These are phyloP conservation scores for Daldinia bambusicola DNA, from an alignment of 495 filamentous ascomycete genomes.

Conservation along the genomic window DNA sequence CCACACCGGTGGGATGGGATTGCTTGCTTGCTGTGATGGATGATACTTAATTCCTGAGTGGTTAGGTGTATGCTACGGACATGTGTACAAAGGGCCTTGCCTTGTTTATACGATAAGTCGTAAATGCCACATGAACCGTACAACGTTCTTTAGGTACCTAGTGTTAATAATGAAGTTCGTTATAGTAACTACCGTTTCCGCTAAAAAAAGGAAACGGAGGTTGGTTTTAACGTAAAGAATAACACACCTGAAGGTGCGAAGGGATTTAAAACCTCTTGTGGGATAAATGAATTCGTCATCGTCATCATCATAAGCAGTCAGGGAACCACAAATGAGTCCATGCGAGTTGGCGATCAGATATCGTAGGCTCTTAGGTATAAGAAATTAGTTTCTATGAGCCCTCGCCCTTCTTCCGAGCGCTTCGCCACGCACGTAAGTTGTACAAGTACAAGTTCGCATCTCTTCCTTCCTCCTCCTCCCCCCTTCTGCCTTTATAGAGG, in stretches of 20 bases:
- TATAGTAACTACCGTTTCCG: not conserved
- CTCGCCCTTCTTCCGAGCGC: conserved; percentile 23
- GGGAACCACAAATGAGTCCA: not conserved
- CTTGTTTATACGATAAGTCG: too few species aligned
- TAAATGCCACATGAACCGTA: too few species aligned
- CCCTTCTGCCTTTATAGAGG: not conserved
- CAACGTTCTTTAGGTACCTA: too few species aligned
- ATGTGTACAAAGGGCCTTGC: too few species aligned
- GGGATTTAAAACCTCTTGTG: not conserved
- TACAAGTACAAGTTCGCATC: conserved; percentile 29
- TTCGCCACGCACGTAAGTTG: conserved; percentile 18
- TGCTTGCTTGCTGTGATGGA: not conserved
- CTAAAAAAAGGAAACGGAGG: not conserved
- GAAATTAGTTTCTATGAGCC: conserved; percentile 38
- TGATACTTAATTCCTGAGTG: not conserved
- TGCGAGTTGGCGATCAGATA: not conserved
- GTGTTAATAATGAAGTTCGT: too few species aligned
- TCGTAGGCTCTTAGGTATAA: conserved; percentile 25
- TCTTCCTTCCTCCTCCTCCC: not conserved
- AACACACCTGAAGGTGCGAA: not conserved
- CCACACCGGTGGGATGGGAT: not conserved
- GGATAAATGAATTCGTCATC: not conserved
- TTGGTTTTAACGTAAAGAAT: too few species aligned
- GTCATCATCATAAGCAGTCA: not conserved
- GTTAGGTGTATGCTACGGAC: too few species aligned